phyloP scores from a whole-genome alignment of 2,329 filamentous ascomycete species.

The Cryphonectria naterciae region DNA sequence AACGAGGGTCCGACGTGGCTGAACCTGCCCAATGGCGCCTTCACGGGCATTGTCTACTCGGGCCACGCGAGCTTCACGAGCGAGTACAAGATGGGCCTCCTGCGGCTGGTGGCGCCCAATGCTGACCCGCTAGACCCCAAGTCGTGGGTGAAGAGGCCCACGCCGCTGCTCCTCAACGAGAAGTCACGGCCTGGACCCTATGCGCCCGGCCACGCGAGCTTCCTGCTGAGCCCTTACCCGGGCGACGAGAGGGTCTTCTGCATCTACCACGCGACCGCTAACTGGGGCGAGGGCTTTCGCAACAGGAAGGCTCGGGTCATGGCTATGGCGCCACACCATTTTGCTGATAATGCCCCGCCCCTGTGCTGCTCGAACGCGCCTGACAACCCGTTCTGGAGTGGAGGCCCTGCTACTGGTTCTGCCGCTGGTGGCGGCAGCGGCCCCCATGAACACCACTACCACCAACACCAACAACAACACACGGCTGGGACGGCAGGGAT shows the following conservation, averaged over 20 bases:
- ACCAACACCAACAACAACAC: constrained; percentile 1
- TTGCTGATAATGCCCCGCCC: constrained; percentile 24
- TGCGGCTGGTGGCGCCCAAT: constrained; percentile 26
- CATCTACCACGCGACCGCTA: constrained; percentile 30
- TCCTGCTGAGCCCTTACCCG: constrained; percentile 28
- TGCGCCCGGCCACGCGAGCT: constrained; percentile 32
- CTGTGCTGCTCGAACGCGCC: constrained; percentile 29
- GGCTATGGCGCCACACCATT: constrained; percentile 26
- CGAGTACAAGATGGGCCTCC: constrained; percentile 31
- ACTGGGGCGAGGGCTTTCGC: constrained; percentile 30
- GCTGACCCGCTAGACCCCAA: constrained; percentile 28
- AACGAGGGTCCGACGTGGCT: constrained; percentile 34
- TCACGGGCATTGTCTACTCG: constrained; percentile 32
- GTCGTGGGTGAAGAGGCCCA: constrained; percentile 26
- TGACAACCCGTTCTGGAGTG: constrained; percentile 10
- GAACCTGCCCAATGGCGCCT: constrained; percentile 28
- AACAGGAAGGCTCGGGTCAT: constrained; percentile 32
- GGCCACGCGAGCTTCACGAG: constrained; percentile 33
- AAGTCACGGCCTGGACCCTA: constrained; percentile 26
- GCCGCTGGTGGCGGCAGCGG: neutral
- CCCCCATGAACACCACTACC: neutral
- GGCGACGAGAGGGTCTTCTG: constrained; percentile 31
- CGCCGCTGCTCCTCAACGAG: constrained; percentile 26
- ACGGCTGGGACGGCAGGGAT: constrained; percentile 2
- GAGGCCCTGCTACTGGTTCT: neutral